These are phyloP conservation scores for Tolypocladium cylindrosporum DNA, from an alignment of 2,329 filamentous ascomycete genomes.

Conservation along the genomic window DNA sequence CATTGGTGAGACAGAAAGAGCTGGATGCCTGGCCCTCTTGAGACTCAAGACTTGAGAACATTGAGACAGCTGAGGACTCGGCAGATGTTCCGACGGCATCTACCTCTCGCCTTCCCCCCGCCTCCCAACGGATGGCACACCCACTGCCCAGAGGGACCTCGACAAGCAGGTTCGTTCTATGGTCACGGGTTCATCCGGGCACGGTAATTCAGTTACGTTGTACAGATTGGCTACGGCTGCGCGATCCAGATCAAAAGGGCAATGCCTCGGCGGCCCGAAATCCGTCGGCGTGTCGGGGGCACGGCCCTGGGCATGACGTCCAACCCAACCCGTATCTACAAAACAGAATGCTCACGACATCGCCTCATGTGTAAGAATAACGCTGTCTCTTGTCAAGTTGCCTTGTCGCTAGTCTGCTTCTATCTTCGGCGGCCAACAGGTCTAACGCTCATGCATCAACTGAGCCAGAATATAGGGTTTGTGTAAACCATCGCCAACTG, in stretches of 20 bases:
- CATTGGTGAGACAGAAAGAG: neutral
- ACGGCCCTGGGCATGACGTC: neutral
- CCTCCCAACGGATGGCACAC: neutral
- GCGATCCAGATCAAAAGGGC: neutral
- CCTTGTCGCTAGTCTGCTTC: neutral
- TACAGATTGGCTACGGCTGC: neutral
- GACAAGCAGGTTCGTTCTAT: neutral
- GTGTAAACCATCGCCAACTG: neutral
- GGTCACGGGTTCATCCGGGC: neutral
- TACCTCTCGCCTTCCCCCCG: neutral
- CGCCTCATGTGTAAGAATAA: neutral
- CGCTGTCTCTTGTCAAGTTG: neutral
- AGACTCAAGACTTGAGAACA: neutral
- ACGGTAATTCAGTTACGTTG: too few relatives aligned
- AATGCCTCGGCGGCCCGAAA: neutral
- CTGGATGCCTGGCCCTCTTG: neutral
- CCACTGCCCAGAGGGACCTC: neutral
- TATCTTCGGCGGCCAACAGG: neutral
- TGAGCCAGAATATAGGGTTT: neutral
- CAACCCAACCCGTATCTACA: too few relatives aligned
- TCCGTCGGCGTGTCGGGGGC: neutral
- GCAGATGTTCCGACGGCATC: neutral
- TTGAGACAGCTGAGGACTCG: neutral
- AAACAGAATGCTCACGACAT: neutral
- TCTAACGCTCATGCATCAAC: neutral